These are phyloP conservation scores for Trichoderma virens DNA, from an alignment of 495 filamentous ascomycete genomes.

Conservation along the genomic window DNA sequence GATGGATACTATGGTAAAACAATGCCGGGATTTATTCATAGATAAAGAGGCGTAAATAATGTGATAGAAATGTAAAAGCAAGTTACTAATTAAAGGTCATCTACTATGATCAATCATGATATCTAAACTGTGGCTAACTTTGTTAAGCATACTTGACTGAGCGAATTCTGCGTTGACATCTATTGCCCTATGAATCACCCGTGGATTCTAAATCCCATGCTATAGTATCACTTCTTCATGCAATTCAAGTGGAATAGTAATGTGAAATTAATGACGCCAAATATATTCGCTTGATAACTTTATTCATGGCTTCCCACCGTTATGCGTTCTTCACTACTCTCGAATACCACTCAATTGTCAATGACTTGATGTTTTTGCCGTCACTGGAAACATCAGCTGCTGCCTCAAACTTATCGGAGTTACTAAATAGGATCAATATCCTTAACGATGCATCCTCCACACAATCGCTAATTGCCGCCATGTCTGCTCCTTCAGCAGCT, in stretches of 20 bases:
- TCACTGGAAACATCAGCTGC: too few relatives aligned
- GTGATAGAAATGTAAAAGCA: too few relatives aligned
- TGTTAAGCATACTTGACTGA: neutral
- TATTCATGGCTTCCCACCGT: neutral
- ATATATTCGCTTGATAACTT: neutral
- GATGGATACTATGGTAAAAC: neutral
- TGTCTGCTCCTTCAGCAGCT: neutral
- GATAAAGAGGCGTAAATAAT: too few relatives aligned
- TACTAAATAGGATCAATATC: neutral
- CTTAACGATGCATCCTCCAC: neutral
- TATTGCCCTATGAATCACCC: too few relatives aligned
- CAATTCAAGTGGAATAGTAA: too few relatives aligned
- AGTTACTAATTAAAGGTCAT: too few relatives aligned
- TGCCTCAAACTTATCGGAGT: neutral
- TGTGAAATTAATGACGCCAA: too few relatives aligned
- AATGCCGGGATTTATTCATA: neutral
- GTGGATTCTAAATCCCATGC: too few relatives aligned
- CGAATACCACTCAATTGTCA: neutral
- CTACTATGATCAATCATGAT: too few relatives aligned
- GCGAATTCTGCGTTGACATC: too few relatives aligned
- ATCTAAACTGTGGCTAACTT: too few relatives aligned
- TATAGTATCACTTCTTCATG: too few relatives aligned
- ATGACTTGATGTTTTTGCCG: neutral
- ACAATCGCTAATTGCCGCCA: neutral
- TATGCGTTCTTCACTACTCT: neutral